Conservation (phyloP, 257 asterid genomes). For the Jaltomata sinuosa region DNA sequence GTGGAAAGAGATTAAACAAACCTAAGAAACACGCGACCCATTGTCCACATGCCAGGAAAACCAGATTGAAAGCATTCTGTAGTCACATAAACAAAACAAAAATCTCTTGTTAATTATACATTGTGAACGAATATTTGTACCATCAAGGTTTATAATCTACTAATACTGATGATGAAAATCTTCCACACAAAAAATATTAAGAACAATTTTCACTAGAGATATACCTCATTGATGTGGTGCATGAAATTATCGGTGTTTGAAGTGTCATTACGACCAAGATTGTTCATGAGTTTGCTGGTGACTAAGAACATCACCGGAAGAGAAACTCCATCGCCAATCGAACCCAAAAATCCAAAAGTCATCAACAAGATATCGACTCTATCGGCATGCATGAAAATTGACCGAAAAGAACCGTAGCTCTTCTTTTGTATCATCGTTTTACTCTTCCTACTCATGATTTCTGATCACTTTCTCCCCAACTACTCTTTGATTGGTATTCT, state of each 20-base stretch:
- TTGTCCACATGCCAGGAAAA: constrained; percentile 67
- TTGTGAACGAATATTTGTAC: background rate
- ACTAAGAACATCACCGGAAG: constrained; percentile 53
- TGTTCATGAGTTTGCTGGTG: constrained; percentile 58
- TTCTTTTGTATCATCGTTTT: constrained; percentile 8
- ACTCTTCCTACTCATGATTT: background rate
- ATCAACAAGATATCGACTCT: constrained; percentile 37
- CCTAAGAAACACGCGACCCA: constrained; percentile 78
- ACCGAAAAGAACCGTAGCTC: constrained; percentile 22
- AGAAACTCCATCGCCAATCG: constrained; percentile 57
- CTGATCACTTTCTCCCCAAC: background rate
- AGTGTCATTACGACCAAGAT: constrained; percentile 24
- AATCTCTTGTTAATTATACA: background rate
- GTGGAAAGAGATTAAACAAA: constrained; percentile 1
- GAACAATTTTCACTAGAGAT: no score
- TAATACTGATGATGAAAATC: no score
- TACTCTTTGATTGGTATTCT: background rate
- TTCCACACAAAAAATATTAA: no score
- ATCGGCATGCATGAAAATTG: constrained; percentile 72
- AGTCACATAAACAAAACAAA: background rate
- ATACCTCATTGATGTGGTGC: constrained; percentile 44
- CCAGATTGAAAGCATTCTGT: constrained; percentile 66
- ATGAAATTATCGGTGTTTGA: constrained; percentile 18
- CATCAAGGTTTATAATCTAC: no score
- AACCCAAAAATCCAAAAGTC: constrained; percentile 55